These are phyloP conservation scores for Willaertia magna DNA, from an alignment of 208 protist species.

Conservation along the genomic window DNA sequence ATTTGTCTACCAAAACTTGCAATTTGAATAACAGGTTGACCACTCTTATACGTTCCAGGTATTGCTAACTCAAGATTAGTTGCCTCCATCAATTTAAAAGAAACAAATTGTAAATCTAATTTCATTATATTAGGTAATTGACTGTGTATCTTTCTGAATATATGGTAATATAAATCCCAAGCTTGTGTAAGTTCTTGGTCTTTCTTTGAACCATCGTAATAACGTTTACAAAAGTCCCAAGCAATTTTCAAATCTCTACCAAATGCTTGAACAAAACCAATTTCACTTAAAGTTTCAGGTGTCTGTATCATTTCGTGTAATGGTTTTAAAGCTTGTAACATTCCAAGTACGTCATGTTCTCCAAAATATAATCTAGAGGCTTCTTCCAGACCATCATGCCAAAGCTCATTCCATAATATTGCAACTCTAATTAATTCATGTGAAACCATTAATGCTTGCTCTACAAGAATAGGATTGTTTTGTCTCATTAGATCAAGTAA, in stretches of 20 bases:
- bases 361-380: conserved; percentile 82
- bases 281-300: conserved; percentile 82
- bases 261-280: conserved; percentile 73
- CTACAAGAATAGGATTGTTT: conserved; percentile 49
- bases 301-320: conserved; percentile 77
- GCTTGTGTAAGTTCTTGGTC: conserved; percentile 80
- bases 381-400: conserved; percentile 86
- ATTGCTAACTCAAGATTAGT: conserved; percentile 88
- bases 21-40: conserved; percentile 80
- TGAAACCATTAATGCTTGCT: conserved; percentile 84
- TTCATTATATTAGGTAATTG: conserved; percentile 83
- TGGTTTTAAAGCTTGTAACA: conserved; percentile 78
- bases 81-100: conserved; percentile 75
- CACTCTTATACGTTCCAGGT: conserved; percentile 82
- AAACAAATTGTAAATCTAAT: conserved; percentile 88
- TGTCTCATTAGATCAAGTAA: not conserved
- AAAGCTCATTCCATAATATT: conserved; percentile 89
- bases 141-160: conserved; percentile 82
- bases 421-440: conserved; percentile 94
- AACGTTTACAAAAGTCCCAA: conserved; percentile 47
- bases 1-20: conserved; percentile 22
- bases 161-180: conserved; percentile 84
- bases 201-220: conserved; percentile 50
- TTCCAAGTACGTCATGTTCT: conserved; percentile 78
- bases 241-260: conserved; percentile 64